Base-by-base conservation (phyloP, 345 rosid species). In the Litchi chinensis region DNA sequence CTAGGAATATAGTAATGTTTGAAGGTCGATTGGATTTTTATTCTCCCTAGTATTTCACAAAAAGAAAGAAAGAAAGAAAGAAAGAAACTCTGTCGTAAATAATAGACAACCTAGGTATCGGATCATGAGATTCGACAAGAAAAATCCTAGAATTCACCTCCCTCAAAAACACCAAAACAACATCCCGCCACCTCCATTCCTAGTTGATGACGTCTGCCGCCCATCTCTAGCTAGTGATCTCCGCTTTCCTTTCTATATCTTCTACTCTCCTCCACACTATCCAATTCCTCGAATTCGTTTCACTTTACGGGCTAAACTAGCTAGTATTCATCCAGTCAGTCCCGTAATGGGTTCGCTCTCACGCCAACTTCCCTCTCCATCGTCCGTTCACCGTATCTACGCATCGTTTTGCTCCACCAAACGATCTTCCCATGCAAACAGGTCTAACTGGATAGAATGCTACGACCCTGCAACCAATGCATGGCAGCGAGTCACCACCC, bases 371-470 rank as follows among this genome's bases (percentile, higher is more conserved):
- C 59, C 85, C 5, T 72, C 84, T 57, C 60, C 74, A 0, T 66
- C 46, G 0, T n/a, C 65, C 3, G 50, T 75, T 8, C 13, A 77
- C 39, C 48, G 83, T 3, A 81, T 88, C n/a, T 87, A 81, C 66
- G 84, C 84, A 13, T 83, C 85, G 6, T 87, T 90, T 71, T 83
- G 85, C 63, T 73, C 74, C 11, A 77, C 59, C 46, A 81, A 82
- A 64, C 75, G 65, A 3, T 48, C 79, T 0, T 9, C 79, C 10
- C 72, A 65, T 41, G n/a, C 71, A 26, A 68, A 60, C 24, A 0
- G 48, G 24, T 65, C 89, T 50, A 86, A 87, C 75, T 87, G 88
- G 89, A 85, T 90, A 1, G 92, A 89, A 15, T 78, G 86, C 69
- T 89, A 83, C 73, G 70, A 86, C 62, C 88, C 87, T 0, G 65